Evolutionary conservation across 768 basidiomycete genomes (phyloP).

Genomic region (Collybia sordida): DNA sequence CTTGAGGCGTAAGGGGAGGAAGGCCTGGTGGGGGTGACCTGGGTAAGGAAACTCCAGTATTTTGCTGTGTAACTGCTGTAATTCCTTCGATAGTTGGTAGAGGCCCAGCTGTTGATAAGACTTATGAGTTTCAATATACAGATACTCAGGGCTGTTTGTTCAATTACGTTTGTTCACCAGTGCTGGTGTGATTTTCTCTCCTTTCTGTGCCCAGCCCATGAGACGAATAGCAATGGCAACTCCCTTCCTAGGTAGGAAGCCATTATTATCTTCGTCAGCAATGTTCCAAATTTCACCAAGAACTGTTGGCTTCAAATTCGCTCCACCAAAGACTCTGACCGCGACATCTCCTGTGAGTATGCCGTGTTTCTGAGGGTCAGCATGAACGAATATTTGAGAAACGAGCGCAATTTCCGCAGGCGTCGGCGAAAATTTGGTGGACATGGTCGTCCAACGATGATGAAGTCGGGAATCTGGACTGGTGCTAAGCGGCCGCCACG

Average conservation of each 20-base stretch:
- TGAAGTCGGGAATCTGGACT: constrained; percentile 6
- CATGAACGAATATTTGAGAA: constrained; percentile 68
- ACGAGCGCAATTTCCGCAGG: constrained; percentile 59
- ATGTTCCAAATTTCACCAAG: constrained; percentile 95
- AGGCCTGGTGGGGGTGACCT: constrained; percentile 62
- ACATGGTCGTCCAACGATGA: constrained; percentile 33
- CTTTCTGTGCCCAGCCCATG: constrained; percentile 92
- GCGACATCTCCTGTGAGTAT: constrained; percentile 90
- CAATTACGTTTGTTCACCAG: constrained; percentile 71
- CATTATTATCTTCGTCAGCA: constrained; percentile 92
- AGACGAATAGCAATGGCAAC: constrained; percentile 87
- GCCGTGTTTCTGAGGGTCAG: constrained; percentile 78
- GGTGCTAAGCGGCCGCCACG: neutral
- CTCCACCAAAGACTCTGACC: constrained; percentile 80
- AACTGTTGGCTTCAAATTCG: constrained; percentile 71
- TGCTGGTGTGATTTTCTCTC: constrained; percentile 62
- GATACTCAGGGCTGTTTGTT: constrained; percentile 3
- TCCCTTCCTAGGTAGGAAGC: constrained; percentile 85
- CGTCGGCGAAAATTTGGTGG: constrained; percentile 44
- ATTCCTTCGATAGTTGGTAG: constrained; percentile 78
- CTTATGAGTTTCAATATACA: constrained; percentile 5
- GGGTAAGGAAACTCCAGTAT: constrained; percentile 57
- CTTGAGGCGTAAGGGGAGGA: constrained; percentile 74
- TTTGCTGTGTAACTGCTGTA: constrained; percentile 53
- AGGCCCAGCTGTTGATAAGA: constrained; percentile 66